Conservation (phyloP, 176 grass and related monocot species). For the Areca catechu region DNA sequence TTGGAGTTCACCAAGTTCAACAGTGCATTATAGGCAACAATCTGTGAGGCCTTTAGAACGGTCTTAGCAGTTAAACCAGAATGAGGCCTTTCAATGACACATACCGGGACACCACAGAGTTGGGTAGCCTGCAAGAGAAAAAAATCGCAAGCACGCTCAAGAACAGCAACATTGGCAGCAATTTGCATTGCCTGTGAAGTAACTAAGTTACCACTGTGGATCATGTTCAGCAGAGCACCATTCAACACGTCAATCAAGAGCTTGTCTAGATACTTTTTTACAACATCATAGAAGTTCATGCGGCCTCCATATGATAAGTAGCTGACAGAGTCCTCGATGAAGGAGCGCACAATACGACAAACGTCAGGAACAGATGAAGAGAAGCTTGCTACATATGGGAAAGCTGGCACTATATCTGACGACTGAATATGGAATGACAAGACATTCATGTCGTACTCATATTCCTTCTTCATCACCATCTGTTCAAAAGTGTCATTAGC, state of each 20-base stretch:
- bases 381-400: slow-evolving; percentile 60
- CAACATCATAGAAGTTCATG: slow-evolving; percentile 49
- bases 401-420: slow-evolving; percentile 37
- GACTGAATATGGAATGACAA: slow-evolving; percentile 53
- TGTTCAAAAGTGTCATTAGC: slow-evolving; percentile 43
- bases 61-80: slow-evolving; percentile 62
- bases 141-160: slow-evolving; percentile 73
- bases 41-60: slow-evolving; percentile 77
- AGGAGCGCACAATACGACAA: slow-evolving; percentile 57
- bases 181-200: slow-evolving; percentile 69
- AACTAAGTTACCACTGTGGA: slow-evolving; percentile 46
- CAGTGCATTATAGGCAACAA: slow-evolving; percentile 67
- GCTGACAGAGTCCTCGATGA: slow-evolving; percentile 70
- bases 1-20: slow-evolving; percentile 68
- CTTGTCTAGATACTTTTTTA: slow-evolving; percentile 76
- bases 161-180: slow-evolving; percentile 59
- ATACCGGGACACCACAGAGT: slow-evolving; percentile 51
- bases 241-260: slow-evolving; percentile 84
- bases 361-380: slow-evolving; percentile 68
- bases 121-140: slow-evolving; percentile 67
- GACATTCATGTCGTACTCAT: slow-evolving; percentile 58
- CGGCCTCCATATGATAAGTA: slow-evolving; percentile 58
- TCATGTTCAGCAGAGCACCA: slow-evolving; percentile 51
- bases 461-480: slow-evolving; percentile 63
- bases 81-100: slow-evolving; percentile 65